Base-by-base conservation (phyloP, 768 basidiomycete species). In the Suillus occidentalis region DNA sequence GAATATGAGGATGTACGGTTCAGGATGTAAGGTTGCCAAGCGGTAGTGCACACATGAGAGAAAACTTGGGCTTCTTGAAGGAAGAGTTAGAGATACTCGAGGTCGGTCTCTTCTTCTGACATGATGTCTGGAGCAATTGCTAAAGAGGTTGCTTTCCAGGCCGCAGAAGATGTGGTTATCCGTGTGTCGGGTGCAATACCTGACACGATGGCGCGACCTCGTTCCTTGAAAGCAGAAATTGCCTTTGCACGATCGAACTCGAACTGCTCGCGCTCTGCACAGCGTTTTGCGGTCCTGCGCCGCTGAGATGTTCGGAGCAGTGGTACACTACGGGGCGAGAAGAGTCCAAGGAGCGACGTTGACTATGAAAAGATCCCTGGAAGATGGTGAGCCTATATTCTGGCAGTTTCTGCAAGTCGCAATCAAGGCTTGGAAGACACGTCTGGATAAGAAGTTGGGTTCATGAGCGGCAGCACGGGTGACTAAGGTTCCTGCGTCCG, bases 41-140 rank as follows among this genome's bases (percentile, higher is more conserved):
- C 94, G 95, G 91, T 7, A 97, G 74, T 66, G 84, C 89, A 89
- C 94, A 94, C 2, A 87, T 70, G 53, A 98, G 80, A 75, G 97
- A 97, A 75, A 94, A 95, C 34, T 34, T 7, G 34, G 0, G 94
- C 92, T 73, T 98, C 96, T 69, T 87, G 88, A 2, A 95, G 84
- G 0, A 92, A 92, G 36, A 97, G 84, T 72, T 97, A 95, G 34
- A 98, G 83, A 78, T 97, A 94, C 74, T 97, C 95, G 55, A 94
- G 78, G 34, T 34, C 4, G 34, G 6, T 34, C 68, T 95, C 87
- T 66, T 73, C 79, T 16, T 72, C 78, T 31, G 74, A 72, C 37
- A 74, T 78, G 37, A 78, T 79, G 1, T 78, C 78, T 22, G 70
- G 67, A 6, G 59, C 40, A 56, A 63, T 3, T 45, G 60, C 39